Percentiles rank a stretch among this genome's conserved stretches.
Evolutionary conservation across 345 rosid genomes (phyloP).

Genomic region (Draba incana): DNA sequence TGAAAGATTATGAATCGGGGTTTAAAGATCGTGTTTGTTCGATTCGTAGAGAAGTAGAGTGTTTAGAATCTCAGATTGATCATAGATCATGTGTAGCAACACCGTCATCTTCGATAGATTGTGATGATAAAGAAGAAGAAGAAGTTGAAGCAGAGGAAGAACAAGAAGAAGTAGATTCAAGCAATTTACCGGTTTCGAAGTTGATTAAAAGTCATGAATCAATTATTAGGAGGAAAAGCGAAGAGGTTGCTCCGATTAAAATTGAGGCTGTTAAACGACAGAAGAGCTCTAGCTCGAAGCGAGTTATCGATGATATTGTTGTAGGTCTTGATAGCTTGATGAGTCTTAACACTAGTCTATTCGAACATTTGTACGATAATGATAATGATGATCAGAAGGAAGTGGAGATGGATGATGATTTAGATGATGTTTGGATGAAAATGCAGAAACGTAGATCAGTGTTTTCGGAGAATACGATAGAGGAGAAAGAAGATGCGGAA

Average conservation of each 20-base stretch:
- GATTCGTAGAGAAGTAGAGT: conserved; percentile 50
- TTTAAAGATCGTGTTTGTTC: conserved; percentile 44
- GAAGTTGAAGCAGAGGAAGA: neutral
- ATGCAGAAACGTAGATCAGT: conserved; percentile 37
- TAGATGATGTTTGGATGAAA: conserved; percentile 54
- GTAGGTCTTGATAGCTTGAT: conserved; percentile 48
- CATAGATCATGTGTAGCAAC: conserved; percentile 15
- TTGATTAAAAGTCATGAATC: conserved; percentile 69
- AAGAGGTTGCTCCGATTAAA: conserved; percentile 43
- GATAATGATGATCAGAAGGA: conserved; percentile 10
- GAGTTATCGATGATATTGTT: conserved; percentile 49
- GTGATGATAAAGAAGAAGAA: conserved; percentile 18
- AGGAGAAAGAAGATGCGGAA: conserved; percentile 50
- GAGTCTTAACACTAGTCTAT: conserved; percentile 39
- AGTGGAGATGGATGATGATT: conserved; percentile 31
- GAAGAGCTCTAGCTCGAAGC: conserved; percentile 41
- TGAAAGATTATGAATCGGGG: conserved; percentile 46
- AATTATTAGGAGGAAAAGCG: conserved; percentile 52
- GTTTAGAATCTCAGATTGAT: conserved; percentile 33
- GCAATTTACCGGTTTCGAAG: conserved; percentile 50
- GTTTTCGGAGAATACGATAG: conserved; percentile 26
- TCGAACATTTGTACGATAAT: conserved; percentile 27
- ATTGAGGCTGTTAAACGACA: conserved; percentile 36
- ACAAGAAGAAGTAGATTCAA: conserved; percentile 39
- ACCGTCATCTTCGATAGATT: conserved; percentile 28